Conservation (phyloP, 495 filamentous ascomycete species). For the Corynascus novoguineensis region DNA sequence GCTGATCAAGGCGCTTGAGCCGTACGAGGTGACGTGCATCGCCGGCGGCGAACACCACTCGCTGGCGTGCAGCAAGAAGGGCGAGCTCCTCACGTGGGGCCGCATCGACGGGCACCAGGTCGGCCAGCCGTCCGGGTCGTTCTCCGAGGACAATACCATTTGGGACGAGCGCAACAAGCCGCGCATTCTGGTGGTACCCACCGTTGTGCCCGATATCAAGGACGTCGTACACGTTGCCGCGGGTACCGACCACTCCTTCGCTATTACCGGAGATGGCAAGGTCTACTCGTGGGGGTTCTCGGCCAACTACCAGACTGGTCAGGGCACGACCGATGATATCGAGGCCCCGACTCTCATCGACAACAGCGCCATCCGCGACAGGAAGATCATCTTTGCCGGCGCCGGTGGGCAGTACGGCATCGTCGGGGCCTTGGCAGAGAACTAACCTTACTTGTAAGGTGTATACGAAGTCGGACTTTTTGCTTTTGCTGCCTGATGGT, state of each 20-base stretch:
- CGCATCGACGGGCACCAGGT: conserved; percentile 59
- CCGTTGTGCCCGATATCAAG: conserved; percentile 26
- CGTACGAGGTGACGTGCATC: conserved; percentile 49
- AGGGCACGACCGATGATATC: conserved; percentile 54
- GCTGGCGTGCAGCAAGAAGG: conserved; percentile 54
- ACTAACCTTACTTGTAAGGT: not conserved
- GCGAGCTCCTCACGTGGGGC: conserved; percentile 63
- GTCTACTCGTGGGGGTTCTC: conserved; percentile 70
- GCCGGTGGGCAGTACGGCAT: conserved; percentile 64
- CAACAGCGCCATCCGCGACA: conserved; percentile 54
- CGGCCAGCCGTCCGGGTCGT: conserved; percentile 48
- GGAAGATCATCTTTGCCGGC: conserved; percentile 53
- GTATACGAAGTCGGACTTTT: not conserved
- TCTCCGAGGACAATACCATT: conserved; percentile 52
- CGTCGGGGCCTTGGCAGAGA: conserved; percentile 37
- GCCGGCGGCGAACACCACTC: conserved; percentile 66
- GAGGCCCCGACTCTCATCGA: conserved; percentile 55
- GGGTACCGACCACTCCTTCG: conserved; percentile 57
- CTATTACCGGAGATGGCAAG: conserved; percentile 52
- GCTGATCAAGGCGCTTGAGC: conserved; percentile 45
- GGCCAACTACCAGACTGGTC: conserved; percentile 61
- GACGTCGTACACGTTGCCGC: conserved; percentile 38
- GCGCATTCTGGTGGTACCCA: conserved; percentile 54
- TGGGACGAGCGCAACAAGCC: conserved; percentile 50
- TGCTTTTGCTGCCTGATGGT: not conserved